A percentile compares a stretch with the other conserved stretches of the same genome.
phyloP scores from a whole-genome alignment of 257 asterid species.

The Cordia subcordata region DNA sequence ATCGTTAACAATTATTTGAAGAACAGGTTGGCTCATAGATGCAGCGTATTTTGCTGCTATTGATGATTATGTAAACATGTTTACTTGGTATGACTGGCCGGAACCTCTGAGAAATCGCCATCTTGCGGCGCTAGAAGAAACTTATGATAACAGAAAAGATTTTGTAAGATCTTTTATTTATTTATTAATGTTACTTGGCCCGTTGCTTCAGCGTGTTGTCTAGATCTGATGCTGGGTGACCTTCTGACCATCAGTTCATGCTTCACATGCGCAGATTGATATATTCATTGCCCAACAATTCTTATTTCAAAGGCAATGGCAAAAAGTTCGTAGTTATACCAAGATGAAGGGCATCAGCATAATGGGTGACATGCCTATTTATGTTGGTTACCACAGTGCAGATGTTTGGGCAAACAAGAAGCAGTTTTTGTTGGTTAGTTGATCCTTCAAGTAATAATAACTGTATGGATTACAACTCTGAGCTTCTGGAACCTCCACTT shows the following conservation, averaged over 20 bases:
- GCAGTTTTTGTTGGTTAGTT: slow-evolving; percentile 80
- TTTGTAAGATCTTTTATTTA: slow-evolving; percentile 54
- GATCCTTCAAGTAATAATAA: slow-evolving; percentile 14
- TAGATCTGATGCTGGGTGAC: slow-evolving; percentile 3
- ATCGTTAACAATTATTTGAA: neutral
- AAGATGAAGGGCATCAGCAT: slow-evolving; percentile 70
- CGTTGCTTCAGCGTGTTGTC: slow-evolving; percentile 12
- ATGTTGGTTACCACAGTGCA: slow-evolving; percentile 97
- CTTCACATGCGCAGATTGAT: slow-evolving; percentile 63
- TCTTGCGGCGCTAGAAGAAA: slow-evolving; percentile 85
- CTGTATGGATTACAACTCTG: slow-evolving; percentile 1
- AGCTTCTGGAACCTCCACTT: slow-evolving; percentile 14
- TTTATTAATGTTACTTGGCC: slow-evolving; percentile 11
- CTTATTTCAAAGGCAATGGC: slow-evolving; percentile 96
- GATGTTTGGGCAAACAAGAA: slow-evolving; percentile 99
- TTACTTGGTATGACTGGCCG: slow-evolving; percentile 97
- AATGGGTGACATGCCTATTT: slow-evolving; percentile 99
- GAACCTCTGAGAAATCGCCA: slow-evolving; percentile 86
- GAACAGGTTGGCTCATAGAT: slow-evolving; percentile 94
- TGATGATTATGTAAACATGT: slow-evolving; percentile 64
- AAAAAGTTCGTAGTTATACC: slow-evolving; percentile 81
- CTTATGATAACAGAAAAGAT: slow-evolving; percentile 74
- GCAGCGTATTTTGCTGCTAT: slow-evolving; percentile 98
- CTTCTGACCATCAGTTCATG: slow-evolving; percentile 9
- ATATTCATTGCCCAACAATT: slow-evolving; percentile 86